Conservation (phyloP, 2,329 filamentous ascomycete species). For the Thielaviopsis euricoi region DNA sequence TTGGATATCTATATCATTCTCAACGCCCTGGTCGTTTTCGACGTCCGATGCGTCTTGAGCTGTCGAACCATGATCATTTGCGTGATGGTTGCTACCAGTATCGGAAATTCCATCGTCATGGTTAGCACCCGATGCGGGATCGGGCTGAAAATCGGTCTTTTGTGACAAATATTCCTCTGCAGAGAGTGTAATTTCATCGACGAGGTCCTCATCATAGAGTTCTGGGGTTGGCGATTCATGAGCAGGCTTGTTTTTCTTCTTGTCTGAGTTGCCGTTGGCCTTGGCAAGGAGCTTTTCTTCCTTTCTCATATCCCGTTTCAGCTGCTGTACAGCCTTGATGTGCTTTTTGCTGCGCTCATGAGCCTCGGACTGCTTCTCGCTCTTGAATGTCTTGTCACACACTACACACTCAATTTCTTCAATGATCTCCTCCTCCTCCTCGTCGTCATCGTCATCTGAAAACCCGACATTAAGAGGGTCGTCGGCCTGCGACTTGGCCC, state of each 20-base stretch:
- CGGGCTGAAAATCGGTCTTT: background rate
- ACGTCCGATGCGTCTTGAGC: background rate
- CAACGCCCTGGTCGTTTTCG: background rate
- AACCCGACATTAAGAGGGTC: slow-evolving; percentile 38
- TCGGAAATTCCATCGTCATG: background rate
- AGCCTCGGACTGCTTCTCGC: slow-evolving; percentile 75
- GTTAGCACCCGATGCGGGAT: background rate
- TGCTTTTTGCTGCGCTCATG: slow-evolving; percentile 98
- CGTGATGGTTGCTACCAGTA: background rate
- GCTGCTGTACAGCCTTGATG: slow-evolving; percentile 63
- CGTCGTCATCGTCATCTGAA: slow-evolving; percentile 35
- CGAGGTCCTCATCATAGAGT: slow-evolving; percentile 16
- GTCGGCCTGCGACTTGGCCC: slow-evolving; percentile 46
- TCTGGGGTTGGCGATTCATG: slow-evolving; percentile 8
- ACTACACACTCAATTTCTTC: slow-evolving; percentile 57
- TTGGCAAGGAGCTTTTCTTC: slow-evolving; percentile 39
- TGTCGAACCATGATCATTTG: background rate
- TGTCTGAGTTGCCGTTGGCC: background rate
- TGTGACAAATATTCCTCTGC: background rate
- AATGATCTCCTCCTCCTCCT: slow-evolving; percentile 31
- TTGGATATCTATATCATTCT: background rate
- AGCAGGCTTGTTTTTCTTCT: background rate
- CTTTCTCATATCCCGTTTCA: slow-evolving; percentile 67
- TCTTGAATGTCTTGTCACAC: slow-evolving; percentile 72
- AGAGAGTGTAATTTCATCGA: slow-evolving; percentile 6